Base-by-base conservation (phyloP, 805 yeast genomes). In the Lachancea mirantina region DNA sequence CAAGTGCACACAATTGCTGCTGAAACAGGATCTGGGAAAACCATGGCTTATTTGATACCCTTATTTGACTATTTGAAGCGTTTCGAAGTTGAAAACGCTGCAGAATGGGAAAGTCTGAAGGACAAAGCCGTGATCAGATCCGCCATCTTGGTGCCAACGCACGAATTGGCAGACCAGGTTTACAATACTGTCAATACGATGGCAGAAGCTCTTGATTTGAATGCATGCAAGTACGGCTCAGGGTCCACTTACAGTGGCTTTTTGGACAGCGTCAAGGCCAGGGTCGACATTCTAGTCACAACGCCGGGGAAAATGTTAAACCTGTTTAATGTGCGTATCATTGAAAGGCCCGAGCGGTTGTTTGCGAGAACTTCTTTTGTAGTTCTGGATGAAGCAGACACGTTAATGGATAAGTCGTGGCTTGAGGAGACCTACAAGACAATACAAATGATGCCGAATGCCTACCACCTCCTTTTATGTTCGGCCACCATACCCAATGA, bases 1-100 rank as follows among this genome's bases (percentile, higher is more conserved):
- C 75, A 76, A 43, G 70, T 78, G 1, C 84, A 74, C 63, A 74
- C 92, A 2, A 57, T 89, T 34, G 96, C 97, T 1, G 95, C 96
- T 3, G 97, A 92, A 54, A 89, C 98, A 0, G 98, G 98, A 0
- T 81, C 95, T 0, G 98, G 98, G 6, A 89, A 89, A 52, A 89
- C 98, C 0, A 76, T 95, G 77, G 87, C 96, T 0, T 89, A 88
- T 50, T 52, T 92, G 39, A 75, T 82, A 0, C 88, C 95, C 0
- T 41, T 89, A 21, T 42, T 88, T 23, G 80, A 84, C 29, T 74
- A 72, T 41, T 57, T 88, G 41, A 72, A 75, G 39, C 76, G 78
- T 37, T 74, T 71, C 31, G 77, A 78, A 36, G 38, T 55, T 2
- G 64, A 55, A 32, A 33, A 32, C 8, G 50, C 57, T 0, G 65